Evolutionary conservation across 805 yeast genomes (phyloP).

Genomic region (Wickerhamomyces kurtzmanii): DNA sequence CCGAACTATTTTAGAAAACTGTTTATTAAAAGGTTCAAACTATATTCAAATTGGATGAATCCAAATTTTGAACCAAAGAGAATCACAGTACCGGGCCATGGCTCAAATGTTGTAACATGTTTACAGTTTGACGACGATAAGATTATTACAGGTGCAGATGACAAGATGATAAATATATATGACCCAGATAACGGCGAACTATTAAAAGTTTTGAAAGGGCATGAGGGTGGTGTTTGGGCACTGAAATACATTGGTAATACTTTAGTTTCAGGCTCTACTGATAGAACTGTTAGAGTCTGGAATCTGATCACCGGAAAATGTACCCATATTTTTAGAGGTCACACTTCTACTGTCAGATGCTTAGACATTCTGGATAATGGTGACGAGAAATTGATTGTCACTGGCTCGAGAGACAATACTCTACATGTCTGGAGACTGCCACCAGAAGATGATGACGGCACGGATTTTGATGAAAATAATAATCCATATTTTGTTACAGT

Average conservation of each 20-base stretch:
- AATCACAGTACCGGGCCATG: constrained; percentile 59
- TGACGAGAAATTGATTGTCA: constrained; percentile 62
- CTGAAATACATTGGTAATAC: constrained; percentile 77
- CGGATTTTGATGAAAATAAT: constrained; percentile 22
- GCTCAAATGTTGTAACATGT: constrained; percentile 85
- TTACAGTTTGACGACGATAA: constrained; percentile 86
- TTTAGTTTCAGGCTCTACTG: constrained; percentile 90
- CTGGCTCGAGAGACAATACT: constrained; percentile 83
- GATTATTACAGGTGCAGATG: constrained; percentile 90
- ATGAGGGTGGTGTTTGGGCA: constrained; percentile 99
- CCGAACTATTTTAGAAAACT: constrained; percentile 6
- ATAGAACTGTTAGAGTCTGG: constrained; percentile 92
- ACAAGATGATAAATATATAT: constrained; percentile 70
- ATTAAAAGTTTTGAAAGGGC: constrained; percentile 62
- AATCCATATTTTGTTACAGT: constrained; percentile 61
- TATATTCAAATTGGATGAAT: constrained; percentile 66
- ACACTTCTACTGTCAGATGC: constrained; percentile 88
- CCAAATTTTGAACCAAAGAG: constrained; percentile 59
- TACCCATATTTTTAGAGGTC: constrained; percentile 87
- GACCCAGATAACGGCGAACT: constrained; percentile 65
- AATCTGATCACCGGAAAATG: constrained; percentile 76
- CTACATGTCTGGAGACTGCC: constrained; percentile 83
- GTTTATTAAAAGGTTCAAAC: constrained; percentile 13
- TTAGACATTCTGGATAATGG: constrained; percentile 70
- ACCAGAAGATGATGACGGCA: constrained; percentile 18